Conservation (phyloP, 2,329 filamentous ascomycete species). For the Dactylellina leptospora region DNA sequence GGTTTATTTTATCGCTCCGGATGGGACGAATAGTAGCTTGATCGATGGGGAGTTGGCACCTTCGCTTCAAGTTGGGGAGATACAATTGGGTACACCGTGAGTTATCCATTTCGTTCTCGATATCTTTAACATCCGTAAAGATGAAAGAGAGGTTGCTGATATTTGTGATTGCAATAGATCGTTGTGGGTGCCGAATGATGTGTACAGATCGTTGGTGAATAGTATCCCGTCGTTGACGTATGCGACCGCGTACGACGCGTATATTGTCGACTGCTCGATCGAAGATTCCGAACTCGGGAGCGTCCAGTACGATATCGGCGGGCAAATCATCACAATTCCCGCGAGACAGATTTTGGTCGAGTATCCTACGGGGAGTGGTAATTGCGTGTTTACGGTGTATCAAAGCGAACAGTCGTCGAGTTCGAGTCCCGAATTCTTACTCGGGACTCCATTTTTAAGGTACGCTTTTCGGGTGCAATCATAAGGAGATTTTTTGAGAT, state of each 20-base stretch:
- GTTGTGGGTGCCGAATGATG: slow-evolving; percentile 35
- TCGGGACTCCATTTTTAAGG: slow-evolving; percentile 46
- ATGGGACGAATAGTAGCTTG: slow-evolving; percentile 30
- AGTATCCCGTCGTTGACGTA: slow-evolving; percentile 21
- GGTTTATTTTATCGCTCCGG: slow-evolving; percentile 22
- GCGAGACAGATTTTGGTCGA: slow-evolving; percentile 34
- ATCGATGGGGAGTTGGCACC: neutral
- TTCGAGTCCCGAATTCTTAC: slow-evolving; percentile 14
- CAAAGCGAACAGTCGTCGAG: slow-evolving; percentile 13
- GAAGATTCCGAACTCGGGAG: slow-evolving; percentile 11
- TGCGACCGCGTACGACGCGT: slow-evolving; percentile 31
- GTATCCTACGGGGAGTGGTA: slow-evolving; percentile 43
- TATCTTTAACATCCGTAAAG: neutral
- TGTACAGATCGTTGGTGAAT: slow-evolving; percentile 23
- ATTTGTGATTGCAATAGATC: slow-evolving; percentile 16
- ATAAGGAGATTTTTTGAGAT: neutral
- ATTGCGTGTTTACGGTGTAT: slow-evolving; percentile 41
- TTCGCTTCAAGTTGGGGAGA: slow-evolving; percentile 19
- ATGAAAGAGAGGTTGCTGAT: neutral
- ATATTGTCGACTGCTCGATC: slow-evolving; percentile 21
- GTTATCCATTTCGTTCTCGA: neutral
- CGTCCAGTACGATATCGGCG: slow-evolving; percentile 37
- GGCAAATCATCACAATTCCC: slow-evolving; percentile 13
- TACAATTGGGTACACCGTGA: slow-evolving; percentile 46
- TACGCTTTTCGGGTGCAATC: neutral